phyloP scores from a whole-genome alignment of 2,329 filamentous ascomycete species.

The Orbilia javanica region DNA sequence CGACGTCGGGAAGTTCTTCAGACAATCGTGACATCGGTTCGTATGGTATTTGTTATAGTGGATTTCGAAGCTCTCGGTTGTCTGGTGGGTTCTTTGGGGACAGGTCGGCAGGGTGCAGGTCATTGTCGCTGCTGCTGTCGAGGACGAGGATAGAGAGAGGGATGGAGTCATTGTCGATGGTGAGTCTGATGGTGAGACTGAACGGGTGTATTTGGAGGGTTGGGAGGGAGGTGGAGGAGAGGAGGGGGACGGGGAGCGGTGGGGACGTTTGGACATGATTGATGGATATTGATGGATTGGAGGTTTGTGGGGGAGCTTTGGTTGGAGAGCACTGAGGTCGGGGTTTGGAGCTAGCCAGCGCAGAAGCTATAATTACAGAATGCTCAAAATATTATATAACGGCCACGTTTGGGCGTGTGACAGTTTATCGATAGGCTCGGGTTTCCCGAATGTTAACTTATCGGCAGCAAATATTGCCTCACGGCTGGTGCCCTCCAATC shows the following conservation, averaged over 20 bases:
- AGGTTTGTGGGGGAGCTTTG: background rate
- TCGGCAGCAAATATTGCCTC: too few relatives aligned
- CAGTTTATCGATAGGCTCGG: too few relatives aligned
- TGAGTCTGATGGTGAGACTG: slow-evolving; percentile 19
- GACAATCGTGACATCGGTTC: slow-evolving; percentile 54
- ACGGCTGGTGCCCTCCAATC: background rate
- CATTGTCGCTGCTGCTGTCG: slow-evolving; percentile 18
- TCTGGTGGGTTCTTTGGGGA: slow-evolving; percentile 41
- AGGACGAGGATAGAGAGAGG: background rate
- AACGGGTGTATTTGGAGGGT: slow-evolving; percentile 52
- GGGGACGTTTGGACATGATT: slow-evolving; percentile 45
- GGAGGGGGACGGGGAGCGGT: slow-evolving; percentile 15
- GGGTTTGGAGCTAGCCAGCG: slow-evolving; percentile 39
- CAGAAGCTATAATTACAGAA: too few relatives aligned
- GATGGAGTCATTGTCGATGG: background rate
- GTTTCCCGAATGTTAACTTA: too few relatives aligned
- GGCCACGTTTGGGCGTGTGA: background rate
- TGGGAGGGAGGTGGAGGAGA: slow-evolving; percentile 28
- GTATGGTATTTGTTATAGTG: slow-evolving; percentile 54
- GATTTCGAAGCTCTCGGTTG: slow-evolving; percentile 37
- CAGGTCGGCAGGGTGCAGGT: slow-evolving; percentile 49
- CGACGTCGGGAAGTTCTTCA: slow-evolving; percentile 47
- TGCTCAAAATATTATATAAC: too few relatives aligned
- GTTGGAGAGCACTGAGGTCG: background rate
- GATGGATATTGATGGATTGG: background rate